These are phyloP conservation scores for Clonostachys byssicola DNA, from an alignment of 2,329 filamentous ascomycete genomes.

Conservation along the genomic window DNA sequence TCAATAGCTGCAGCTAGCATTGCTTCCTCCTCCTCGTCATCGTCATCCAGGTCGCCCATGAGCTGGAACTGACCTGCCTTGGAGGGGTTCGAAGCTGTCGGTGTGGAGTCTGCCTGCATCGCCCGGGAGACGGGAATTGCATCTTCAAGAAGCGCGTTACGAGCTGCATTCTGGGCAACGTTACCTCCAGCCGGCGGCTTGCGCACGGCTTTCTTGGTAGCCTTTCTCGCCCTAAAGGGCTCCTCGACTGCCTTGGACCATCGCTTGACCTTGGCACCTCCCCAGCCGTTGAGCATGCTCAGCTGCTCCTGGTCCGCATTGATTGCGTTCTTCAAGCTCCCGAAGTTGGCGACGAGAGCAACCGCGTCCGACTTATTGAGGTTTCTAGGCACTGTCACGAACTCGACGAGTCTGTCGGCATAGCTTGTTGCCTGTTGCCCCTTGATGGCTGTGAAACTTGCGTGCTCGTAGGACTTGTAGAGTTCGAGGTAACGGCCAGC, in stretches of 20 bases:
- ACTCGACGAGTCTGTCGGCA: slow-evolving; percentile 82
- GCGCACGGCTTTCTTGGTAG: slow-evolving; percentile 43
- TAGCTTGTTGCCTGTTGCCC: slow-evolving; percentile 82
- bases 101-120: slow-evolving; percentile 18
- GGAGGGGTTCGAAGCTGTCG: slow-evolving; percentile 18
- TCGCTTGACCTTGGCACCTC: slow-evolving; percentile 86
- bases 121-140: slow-evolving; percentile 31
- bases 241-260: slow-evolving; percentile 82
- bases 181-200: slow-evolving; percentile 7
- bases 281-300: slow-evolving; percentile 83
- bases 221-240: slow-evolving; percentile 74
- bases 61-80: slow-evolving; percentile 1
- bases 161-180: too few species aligned
- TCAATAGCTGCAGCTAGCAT: slow-evolving; percentile 42
- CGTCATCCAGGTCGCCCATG: slow-evolving; percentile 20
- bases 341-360: slow-evolving; percentile 86
- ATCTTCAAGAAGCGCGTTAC: slow-evolving; percentile 15
- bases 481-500: slow-evolving; percentile 90
- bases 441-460: slow-evolving; percentile 73
- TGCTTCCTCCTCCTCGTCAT: slow-evolving; percentile 44
- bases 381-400: slow-evolving; percentile 83
- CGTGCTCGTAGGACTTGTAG: slow-evolving; percentile 92
- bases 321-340: slow-evolving; percentile 78
- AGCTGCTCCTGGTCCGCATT: slow-evolving; percentile 88
- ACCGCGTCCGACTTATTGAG: slow-evolving; percentile 96